Evolutionary conservation across 192 early-diverging fungal genomes (phyloP), one percentile per base, ranked within the genome.

Genomic region (Podila epicladia): DNA sequence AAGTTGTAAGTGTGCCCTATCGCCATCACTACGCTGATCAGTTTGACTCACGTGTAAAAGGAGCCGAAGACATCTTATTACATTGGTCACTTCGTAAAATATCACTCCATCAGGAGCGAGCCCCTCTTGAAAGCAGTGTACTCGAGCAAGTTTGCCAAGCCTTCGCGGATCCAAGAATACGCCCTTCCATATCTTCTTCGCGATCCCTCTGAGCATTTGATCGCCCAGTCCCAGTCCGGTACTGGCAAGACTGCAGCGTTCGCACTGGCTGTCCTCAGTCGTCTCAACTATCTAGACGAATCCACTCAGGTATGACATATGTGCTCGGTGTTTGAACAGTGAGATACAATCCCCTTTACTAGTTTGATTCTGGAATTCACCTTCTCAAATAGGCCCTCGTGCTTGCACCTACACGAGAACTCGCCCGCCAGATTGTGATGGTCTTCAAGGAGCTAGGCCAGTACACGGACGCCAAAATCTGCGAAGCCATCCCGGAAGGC

Each of bases 141-240:
- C 85, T 90, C 79, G 53, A 94, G 93, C 92, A 92, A 91, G 45
- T 99, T 94, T 82, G 88, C 91, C 51, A 90, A 89, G 60, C 97
- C 97, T 2, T 97, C 95, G 22, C 96, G 95, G 79, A 98, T 99
- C 80, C 97, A 99, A 85, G 96, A 95, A 71, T 85, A 89, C 60
- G 97, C 97, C 4, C 79, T 99, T 12, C 97, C 97, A 0, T 71
- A 97, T 55, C 87, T 99, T 22, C 82, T 99, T 49, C 73, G 84
- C 7, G 87, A 93, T 72, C 97, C 97, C 11, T 90, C 97, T 7
- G 87, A 87, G 75, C 97, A 83, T 48, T 22, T 83, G 22, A 71
- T 83, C 22, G 75, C 72, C 26, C 82, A 85, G 41, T 74, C 86
- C 0, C 82, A 87, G 50, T 73, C 82, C n/a, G 86, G 75, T 31